Evolutionary conservation across 192 early-diverging fungal genomes (phyloP), one percentile per base, ranked within the genome.

Genomic region (Mortierella claussenii): DNA sequence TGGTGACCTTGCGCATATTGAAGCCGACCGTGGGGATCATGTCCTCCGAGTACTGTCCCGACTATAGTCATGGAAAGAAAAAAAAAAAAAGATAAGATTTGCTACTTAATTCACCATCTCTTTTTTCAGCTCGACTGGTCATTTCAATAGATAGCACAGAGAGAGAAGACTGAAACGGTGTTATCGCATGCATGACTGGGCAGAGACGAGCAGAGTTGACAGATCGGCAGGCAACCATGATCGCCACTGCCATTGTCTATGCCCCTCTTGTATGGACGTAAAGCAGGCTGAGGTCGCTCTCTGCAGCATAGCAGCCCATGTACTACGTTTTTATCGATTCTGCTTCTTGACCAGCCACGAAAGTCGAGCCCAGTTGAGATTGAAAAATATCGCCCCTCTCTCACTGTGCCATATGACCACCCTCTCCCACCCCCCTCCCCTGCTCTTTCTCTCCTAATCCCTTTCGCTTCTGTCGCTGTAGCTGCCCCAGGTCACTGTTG

Each of bases 1-100:
- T 93, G 26, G 91, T 91, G 45, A 95, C 91, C 69, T 92, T 98
- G 67, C 97, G 88, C 98, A 99, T 99, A 69, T 98, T 98, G 83
- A 98, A 99, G 7, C 98, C 98, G 34, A 99, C 96, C 5, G 98
- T 99, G 3, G 98, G 98, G 57, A 98, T 99, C 88, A 88, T 88
- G 76, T 95, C 93, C 78, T 95, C 93, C 3, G 87, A 90, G 52
- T 89, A 95, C 75, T 92, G 89, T 33, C 92, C 92, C 30, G 89
- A 92, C 80, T 90, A 54, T 42, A 4, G 1, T 11, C 21, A 49
- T 2, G 15, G 43, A 4, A 45, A 45, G 4, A 13, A 20, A 15
- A 24, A 2, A 17, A 17, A 15, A 28, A 28, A 20, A 58, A 45
- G 43, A n/a, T n/a, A n/a, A n/a, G n/a, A n/a, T n/a, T n/a, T n/a